Base-by-base conservation (phyloP, 768 basidiomycete species). In the Hypholoma fasciculare region DNA sequence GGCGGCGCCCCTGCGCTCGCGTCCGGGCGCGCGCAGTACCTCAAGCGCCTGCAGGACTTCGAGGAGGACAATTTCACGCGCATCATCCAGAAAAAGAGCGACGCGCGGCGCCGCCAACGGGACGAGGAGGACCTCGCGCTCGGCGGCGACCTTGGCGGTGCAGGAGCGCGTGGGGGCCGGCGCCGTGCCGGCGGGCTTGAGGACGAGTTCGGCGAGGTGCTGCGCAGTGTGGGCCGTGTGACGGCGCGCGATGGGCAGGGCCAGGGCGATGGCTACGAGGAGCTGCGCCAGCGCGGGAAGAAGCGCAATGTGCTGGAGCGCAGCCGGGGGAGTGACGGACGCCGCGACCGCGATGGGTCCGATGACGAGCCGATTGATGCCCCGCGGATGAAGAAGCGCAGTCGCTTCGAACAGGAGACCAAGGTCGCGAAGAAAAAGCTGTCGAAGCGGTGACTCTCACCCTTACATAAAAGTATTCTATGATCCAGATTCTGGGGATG, bases 21-120 rank as follows among this genome's bases (percentile, higher is more conserved):
- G 9, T 85, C 87, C 19, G 81, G 81, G 23, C 89, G 94, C 19
- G 92, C 91, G 9, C 82, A 86, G 16, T 89, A 95, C 66, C 80
- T 98, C 54, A 83, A 86, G 63, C 83, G 86, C 6, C 84, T 97
- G 73, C 85, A 83, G 51, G 88, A 93, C 60, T 98, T 92, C 71
- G 96, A 98, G 75, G 94, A 96, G 70, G 93, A 93, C 47, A 95
- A 96, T 72, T 93, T 98, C 74, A 92, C 90, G 38, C 87, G 96
- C 46, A 66, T 98, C 53, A 80, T 96, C 59, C 88, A 95, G 84
- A 91, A 88, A 69, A 98, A 98, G 80, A 87, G 86, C 66, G 94
- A 96, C 46, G 81, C 83, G 14, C 83, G 79, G 63, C 78, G 87
- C 46, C 81, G 96, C 17, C 74, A 70, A 52, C 79, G 84, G 59